A percentile compares a stretch with the other conserved stretches of the same genome.
Evolutionary conservation across 2,329 filamentous ascomycete species (phyloP).

Genomic region (Tothia fuscella): DNA sequence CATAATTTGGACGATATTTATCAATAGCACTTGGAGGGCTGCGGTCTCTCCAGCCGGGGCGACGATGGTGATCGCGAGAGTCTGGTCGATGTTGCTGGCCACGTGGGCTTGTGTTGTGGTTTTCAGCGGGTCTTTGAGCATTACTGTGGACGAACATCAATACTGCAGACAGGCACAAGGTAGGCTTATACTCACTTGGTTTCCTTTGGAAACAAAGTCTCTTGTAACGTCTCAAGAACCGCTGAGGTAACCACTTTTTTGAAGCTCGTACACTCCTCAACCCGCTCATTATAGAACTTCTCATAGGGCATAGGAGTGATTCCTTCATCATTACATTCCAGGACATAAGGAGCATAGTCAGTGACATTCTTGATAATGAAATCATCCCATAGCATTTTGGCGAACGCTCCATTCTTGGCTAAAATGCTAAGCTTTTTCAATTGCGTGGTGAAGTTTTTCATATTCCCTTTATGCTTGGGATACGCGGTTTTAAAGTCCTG

Average conservation of each 20-base stretch:
- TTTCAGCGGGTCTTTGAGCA: too few species aligned
- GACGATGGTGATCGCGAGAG: too few species aligned
- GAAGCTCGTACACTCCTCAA: neutral
- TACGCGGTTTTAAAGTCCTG: conserved; percentile 7
- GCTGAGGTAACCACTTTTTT: conserved; percentile 3
- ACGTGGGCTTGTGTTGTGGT: too few species aligned
- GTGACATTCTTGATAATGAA: conserved; percentile 2
- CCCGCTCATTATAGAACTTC: conserved; percentile 3
- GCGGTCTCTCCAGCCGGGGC: too few species aligned
- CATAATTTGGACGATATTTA: too few species aligned
- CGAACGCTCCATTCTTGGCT: neutral
- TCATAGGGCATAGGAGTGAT: conserved; percentile 2
- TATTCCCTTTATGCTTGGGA: conserved; percentile 3
- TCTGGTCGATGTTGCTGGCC: too few species aligned
- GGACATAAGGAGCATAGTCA: conserved; percentile 7
- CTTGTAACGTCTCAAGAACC: neutral
- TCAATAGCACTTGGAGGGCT: too few species aligned
- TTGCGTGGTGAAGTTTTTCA: conserved; percentile 5
- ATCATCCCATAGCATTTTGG: conserved; percentile 10
- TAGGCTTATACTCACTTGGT: too few species aligned
- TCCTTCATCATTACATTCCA: conserved; percentile 2
- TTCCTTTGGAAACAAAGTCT: too few species aligned
- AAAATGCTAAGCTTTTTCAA: conserved; percentile 1
- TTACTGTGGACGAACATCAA: too few species aligned
- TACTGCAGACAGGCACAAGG: too few species aligned